phyloP scores from a whole-genome alignment of 2,329 filamentous ascomycete genomes.

The Neoscytalidium dimidiatum region DNA sequence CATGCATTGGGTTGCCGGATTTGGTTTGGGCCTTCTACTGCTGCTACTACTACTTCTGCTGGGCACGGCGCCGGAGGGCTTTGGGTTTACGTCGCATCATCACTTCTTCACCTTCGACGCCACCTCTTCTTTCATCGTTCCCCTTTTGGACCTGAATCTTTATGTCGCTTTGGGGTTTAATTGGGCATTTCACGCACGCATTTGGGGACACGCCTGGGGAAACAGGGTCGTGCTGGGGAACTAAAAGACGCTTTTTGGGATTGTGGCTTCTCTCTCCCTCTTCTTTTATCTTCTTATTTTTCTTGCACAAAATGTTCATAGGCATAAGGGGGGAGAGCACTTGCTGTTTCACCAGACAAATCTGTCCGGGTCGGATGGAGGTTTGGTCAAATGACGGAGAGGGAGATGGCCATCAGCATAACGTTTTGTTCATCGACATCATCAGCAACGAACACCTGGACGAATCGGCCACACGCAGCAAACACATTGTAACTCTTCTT shows the following conservation, averaged over 20 bases:
- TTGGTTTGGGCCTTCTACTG: background rate
- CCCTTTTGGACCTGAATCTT: background rate
- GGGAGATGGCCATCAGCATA: background rate
- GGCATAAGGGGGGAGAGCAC: background rate
- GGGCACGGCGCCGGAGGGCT: background rate
- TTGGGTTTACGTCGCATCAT: background rate
- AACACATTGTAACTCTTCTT: background rate
- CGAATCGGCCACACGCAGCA: background rate
- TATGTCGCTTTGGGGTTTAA: background rate
- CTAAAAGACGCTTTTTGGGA: conserved; percentile 2
- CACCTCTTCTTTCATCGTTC: background rate
- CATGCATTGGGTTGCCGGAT: conserved; percentile 5
- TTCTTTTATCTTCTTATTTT: background rate
- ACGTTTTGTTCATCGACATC: background rate
- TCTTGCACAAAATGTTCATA: conserved; percentile 11
- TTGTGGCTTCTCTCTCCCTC: conserved; percentile 2
- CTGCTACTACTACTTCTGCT: background rate
- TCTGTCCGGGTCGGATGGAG: background rate
- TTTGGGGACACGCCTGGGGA: background rate
- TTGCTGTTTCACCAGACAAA: background rate
- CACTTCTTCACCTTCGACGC: background rate
- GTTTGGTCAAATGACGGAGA: background rate
- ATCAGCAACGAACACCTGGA: background rate
- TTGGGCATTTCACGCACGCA: background rate
- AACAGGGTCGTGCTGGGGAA: background rate